These are phyloP conservation scores for Begonia masoniana DNA, from an alignment of 306 rosid genomes.

Conservation along the genomic window DNA sequence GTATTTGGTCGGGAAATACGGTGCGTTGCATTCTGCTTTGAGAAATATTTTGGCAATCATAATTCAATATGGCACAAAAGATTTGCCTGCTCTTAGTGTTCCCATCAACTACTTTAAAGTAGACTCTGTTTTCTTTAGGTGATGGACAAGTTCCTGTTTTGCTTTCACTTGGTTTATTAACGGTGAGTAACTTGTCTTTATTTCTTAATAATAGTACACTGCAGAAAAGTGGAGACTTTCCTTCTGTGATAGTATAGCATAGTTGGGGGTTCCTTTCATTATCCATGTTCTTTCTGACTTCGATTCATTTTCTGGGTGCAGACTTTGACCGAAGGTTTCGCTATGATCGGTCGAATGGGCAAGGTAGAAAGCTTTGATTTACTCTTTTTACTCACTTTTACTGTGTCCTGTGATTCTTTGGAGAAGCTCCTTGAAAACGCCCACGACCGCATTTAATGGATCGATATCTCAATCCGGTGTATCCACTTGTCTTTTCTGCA, in stretches of 20 bases:
- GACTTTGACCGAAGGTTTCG: constrained; percentile 78
- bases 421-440: background rate
- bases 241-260: background rate
- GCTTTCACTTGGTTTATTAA: constrained; percentile 77
- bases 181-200: constrained; percentile 38
- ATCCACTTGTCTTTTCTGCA: constrained; percentile 12
- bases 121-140: constrained; percentile 27
- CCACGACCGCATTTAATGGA: too few species aligned
- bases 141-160: constrained; percentile 70
- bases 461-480: too few species aligned
- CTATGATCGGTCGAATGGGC: constrained; percentile 51
- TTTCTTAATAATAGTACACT: constrained; percentile 3
- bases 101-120: background rate
- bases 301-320: constrained; percentile 31
- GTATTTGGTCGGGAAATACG: constrained; percentile 71
- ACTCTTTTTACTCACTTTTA: background rate
- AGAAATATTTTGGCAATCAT: background rate
- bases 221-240: background rate
- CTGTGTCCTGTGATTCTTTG: background rate
- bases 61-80: background rate
- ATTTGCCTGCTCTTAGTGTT: background rate
- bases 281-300: constrained; percentile 1
- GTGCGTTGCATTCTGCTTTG: constrained; percentile 23
- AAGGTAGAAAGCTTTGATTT: constrained; percentile 35
- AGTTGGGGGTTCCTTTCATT: background rate